Evolutionary conservation across 345 rosid genomes (phyloP).

Genomic region (Linum tenue): DNA sequence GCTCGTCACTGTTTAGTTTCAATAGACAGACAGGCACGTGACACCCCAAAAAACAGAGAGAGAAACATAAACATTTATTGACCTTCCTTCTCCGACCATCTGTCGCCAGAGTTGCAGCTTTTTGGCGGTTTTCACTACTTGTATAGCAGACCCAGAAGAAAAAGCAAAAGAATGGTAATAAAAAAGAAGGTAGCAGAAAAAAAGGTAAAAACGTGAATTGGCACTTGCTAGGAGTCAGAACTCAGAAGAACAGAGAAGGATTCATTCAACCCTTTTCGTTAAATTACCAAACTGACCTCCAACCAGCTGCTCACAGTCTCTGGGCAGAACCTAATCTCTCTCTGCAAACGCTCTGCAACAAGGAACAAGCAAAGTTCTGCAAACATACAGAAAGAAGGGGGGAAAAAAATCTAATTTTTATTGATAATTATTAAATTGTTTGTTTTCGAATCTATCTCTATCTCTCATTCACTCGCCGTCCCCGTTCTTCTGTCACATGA

Average conservation of each 20-base stretch:
- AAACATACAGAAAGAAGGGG: background rate
- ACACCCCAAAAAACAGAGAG: too few relatives aligned
- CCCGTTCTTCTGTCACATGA: background rate
- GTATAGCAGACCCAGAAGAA: too few relatives aligned
- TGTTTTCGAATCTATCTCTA: constrained; percentile 11
- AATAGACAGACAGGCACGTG: too few relatives aligned
- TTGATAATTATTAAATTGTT: constrained; percentile 9
- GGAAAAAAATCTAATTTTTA: background rate
- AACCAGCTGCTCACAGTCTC: background rate
- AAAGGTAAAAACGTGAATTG: too few relatives aligned
- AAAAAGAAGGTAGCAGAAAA: too few relatives aligned
- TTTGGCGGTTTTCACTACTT: background rate
- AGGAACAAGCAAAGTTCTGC: constrained; percentile 22
- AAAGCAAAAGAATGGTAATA: too few relatives aligned
- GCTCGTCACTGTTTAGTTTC: too few relatives aligned
- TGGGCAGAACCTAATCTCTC: background rate
- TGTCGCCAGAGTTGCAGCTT: background rate
- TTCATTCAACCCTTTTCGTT: background rate
- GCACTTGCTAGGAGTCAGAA: too few relatives aligned
- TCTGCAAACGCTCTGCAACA: constrained; percentile 38
- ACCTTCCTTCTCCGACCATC: background rate
- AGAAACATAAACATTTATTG: too few relatives aligned
- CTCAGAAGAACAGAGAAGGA: background rate
- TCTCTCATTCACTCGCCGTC: constrained; percentile 13
- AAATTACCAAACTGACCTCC: background rate